phyloP scores from a whole-genome alignment of 2,329 filamentous ascomycete genomes.

The Scorias spongiosa region DNA sequence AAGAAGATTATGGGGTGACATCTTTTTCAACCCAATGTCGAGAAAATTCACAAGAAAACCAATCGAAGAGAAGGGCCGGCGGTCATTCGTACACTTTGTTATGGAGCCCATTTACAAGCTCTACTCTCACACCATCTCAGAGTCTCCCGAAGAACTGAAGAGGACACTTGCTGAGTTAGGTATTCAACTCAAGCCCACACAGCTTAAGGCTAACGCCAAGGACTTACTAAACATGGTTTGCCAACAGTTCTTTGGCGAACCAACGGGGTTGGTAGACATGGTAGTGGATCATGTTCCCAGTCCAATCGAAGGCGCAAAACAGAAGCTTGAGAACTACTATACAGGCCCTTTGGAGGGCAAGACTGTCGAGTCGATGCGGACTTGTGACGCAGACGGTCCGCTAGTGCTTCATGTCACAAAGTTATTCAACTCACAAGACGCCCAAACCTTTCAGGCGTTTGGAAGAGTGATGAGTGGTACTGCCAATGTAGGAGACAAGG shows the following conservation, averaged over 20 bases:
- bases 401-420: constrained; percentile 88
- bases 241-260: constrained; percentile 86
- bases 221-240: constrained; percentile 80
- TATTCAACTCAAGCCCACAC: constrained; percentile 78
- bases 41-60: constrained; percentile 84
- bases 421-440: constrained; percentile 77
- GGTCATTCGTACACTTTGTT: constrained; percentile 88
- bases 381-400: constrained; percentile 78
- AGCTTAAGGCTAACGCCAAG: constrained; percentile 80
- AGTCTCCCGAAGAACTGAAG: constrained; percentile 72
- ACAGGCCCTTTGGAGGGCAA: constrained; percentile 77
- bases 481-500: constrained; percentile 63
- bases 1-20: constrained; percentile 79
- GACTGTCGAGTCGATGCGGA: constrained; percentile 62
- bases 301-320: constrained; percentile 60
- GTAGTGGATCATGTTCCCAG: constrained; percentile 78
- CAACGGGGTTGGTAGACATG: constrained; percentile 91
- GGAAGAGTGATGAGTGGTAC: constrained; percentile 88
- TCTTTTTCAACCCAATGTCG: constrained; percentile 86
- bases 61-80: constrained; percentile 61
- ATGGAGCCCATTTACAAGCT: constrained; percentile 96
- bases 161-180: constrained; percentile 63
- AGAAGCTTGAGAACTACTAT: constrained; percentile 73
- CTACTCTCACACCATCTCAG: constrained; percentile 86
- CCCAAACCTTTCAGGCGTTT: constrained; percentile 79